These are phyloP conservation scores for Ceratocystis albifundus DNA, from an alignment of 2,329 filamentous ascomycete species.

Conservation along the genomic window DNA sequence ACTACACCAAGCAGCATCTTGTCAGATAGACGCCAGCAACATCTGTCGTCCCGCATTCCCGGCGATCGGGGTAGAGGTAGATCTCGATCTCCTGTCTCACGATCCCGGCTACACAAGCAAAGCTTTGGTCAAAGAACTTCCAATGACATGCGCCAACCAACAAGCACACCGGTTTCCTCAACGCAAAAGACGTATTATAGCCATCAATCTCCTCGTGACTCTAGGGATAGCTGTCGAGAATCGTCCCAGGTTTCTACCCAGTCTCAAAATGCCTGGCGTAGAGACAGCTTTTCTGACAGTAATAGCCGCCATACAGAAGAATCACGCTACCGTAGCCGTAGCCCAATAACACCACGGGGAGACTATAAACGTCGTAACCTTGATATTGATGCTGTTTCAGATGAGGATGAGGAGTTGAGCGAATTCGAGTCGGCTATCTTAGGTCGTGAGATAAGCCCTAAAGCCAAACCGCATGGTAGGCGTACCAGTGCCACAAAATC, in stretches of 20 bases:
- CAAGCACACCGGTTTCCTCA: neutral
- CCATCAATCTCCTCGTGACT: neutral
- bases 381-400: neutral
- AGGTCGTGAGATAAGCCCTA: neutral
- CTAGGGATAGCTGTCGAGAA: neutral
- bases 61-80: neutral
- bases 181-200: neutral
- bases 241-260: slow-evolving; percentile 1
- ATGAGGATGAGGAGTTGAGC: neutral
- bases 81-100: slow-evolving; percentile 2
- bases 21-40: neutral
- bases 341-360: neutral
- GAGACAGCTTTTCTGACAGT: neutral
- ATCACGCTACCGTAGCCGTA: slow-evolving; percentile 4
- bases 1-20: neutral
- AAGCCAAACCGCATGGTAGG: neutral
- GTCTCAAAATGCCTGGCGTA: neutral
- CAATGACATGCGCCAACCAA: neutral
- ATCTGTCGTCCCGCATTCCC: neutral
- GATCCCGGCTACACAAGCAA: neutral
- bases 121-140: neutral
- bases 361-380: neutral
- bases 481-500: neutral
- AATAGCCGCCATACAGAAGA: slow-evolving; percentile 7
- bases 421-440: neutral